phyloP scores from a whole-genome alignment of 768 basidiomycete species.

The Fomitopsis serialis region DNA sequence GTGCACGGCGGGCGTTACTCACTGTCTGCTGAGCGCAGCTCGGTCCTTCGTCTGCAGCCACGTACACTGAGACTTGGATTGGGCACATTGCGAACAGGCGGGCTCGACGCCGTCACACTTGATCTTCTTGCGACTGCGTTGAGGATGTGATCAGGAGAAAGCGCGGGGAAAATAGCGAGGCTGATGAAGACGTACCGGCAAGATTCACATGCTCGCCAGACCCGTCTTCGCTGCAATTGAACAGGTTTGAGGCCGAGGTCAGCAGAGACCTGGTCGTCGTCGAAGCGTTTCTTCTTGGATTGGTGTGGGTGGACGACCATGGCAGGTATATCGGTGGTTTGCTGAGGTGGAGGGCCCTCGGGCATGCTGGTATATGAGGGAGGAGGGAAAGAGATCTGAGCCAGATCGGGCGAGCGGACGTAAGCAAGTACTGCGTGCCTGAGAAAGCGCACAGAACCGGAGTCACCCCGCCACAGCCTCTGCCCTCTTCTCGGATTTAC shows the following conservation, averaged over 20 bases:
- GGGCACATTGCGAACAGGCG: slow-evolving; percentile 75
- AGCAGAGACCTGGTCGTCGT: slow-evolving; percentile 37
- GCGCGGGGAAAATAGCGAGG: slow-evolving; percentile 8
- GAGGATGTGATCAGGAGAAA: slow-evolving; percentile 1
- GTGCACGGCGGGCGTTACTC: slow-evolving; percentile 31
- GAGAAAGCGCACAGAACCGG: background rate
- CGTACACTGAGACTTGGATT: slow-evolving; percentile 73
- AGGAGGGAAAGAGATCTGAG: slow-evolving; percentile 14
- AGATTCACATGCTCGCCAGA: slow-evolving; percentile 88
- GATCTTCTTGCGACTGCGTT: slow-evolving; percentile 79
- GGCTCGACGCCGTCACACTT: slow-evolving; percentile 89
- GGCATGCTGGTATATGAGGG: slow-evolving; percentile 33
- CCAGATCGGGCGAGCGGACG: slow-evolving; percentile 10
- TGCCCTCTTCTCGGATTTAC: background rate
- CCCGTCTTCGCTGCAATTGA: slow-evolving; percentile 71
- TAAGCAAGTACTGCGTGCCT: background rate
- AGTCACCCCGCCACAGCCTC: background rate
- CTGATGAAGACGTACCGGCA: slow-evolving; percentile 53
- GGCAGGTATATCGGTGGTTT: slow-evolving; percentile 6
- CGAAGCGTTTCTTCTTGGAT: slow-evolving; percentile 78
- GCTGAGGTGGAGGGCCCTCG: slow-evolving; percentile 38
- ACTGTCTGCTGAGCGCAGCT: slow-evolving; percentile 88
- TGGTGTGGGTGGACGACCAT: slow-evolving; percentile 33
- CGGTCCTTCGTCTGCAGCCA: slow-evolving; percentile 92
- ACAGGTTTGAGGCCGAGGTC: slow-evolving; percentile 66